These are phyloP conservation scores for Saccharomycopsis vini DNA, from an alignment of 805 yeast species.

Conservation along the genomic window DNA sequence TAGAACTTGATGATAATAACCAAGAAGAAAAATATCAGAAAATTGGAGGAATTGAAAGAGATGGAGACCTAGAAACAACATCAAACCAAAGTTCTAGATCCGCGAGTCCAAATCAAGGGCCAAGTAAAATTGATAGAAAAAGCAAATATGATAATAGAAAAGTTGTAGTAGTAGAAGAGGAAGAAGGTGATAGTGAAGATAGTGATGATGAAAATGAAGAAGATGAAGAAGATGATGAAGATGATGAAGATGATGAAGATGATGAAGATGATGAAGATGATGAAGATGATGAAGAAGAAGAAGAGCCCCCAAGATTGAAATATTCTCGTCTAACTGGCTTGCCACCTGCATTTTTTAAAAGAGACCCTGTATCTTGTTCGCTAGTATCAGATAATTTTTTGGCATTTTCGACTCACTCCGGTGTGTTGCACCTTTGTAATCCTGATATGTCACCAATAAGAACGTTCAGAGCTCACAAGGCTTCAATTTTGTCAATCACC, in stretches of 20 bases:
- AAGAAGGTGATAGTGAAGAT: slow-evolving; percentile 3
- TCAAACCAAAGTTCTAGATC: background rate
- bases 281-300: slow-evolving; percentile 21
- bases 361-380: slow-evolving; percentile 73
- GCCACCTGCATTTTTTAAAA: slow-evolving; percentile 60
- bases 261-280: slow-evolving; percentile 25
- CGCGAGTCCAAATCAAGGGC: background rate
- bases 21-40: background rate
- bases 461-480: slow-evolving; percentile 75
- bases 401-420: slow-evolving; percentile 86
- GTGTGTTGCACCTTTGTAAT: slow-evolving; percentile 59
- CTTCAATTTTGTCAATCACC: slow-evolving; percentile 68
- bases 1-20: background rate
- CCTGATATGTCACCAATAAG: slow-evolving; percentile 54
- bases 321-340: slow-evolving; percentile 62
- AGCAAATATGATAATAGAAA: background rate
- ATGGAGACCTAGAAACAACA: background rate
- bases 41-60: background rate
- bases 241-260: slow-evolving; percentile 20
- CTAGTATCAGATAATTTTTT: slow-evolving; percentile 50
- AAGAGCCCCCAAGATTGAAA: slow-evolving; percentile 56
- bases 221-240: slow-evolving; percentile 21
- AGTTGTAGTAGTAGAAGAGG: background rate
- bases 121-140: background rate
- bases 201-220: slow-evolving; percentile 21